Conservation (phyloP, 2,329 filamentous ascomycete species). For the Pyrenophora tritici-repentis region DNA sequence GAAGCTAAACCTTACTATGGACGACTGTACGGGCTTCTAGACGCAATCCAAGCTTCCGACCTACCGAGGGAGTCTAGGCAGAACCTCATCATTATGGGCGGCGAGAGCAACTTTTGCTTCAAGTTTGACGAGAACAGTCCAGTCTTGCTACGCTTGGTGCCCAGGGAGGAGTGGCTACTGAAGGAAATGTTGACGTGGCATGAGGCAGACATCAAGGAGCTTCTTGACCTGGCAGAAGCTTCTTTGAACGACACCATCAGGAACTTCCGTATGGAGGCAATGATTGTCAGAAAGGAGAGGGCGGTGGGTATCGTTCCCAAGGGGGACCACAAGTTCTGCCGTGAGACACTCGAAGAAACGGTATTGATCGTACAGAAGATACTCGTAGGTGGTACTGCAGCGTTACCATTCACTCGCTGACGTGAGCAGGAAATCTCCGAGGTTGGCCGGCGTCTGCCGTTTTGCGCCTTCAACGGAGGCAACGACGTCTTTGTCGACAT, state of each 20-base stretch:
- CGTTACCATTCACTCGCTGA: conserved; percentile 10
- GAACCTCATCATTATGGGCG: conserved; percentile 89
- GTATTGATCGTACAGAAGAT: conserved; percentile 93
- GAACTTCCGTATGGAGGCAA: conserved; percentile 78
- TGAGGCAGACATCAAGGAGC: conserved; percentile 72
- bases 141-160: conserved; percentile 69
- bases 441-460: conserved; percentile 73
- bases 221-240: conserved; percentile 88
- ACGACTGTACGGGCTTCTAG: conserved; percentile 82
- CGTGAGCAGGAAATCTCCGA: conserved; percentile 67
- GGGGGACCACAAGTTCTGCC: conserved; percentile 71
- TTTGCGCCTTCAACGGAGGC: conserved; percentile 96
- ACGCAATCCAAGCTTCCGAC: conserved; percentile 70
- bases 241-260: conserved; percentile 81
- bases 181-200: conserved; percentile 79
- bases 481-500: conserved; percentile 99
- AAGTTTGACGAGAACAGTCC: conserved; percentile 69
- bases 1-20: conserved; percentile 84
- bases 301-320: conserved; percentile 57
- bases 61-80: conserved; percentile 71
- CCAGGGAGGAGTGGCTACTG: conserved; percentile 71
- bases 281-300: conserved; percentile 84
- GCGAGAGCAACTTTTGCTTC: conserved; percentile 95
- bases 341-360: conserved; percentile 93
- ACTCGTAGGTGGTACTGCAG: conserved; percentile 52